Conservation (phyloP, 1,139 yeast genomes). For the Zygosaccharomyces sapae region DNA sequence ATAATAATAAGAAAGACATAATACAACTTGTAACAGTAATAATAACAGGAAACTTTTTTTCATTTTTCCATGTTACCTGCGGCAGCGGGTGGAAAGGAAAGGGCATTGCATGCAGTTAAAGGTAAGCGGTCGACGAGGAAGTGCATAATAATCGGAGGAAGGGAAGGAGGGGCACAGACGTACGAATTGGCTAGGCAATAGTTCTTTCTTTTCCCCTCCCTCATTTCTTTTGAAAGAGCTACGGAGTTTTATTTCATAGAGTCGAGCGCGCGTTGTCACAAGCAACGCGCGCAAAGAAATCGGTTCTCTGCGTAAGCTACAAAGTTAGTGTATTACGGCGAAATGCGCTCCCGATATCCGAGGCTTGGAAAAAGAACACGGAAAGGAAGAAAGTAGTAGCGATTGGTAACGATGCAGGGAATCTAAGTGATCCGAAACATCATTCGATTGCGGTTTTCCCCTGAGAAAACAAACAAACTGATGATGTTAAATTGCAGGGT, state of each 20-base stretch:
- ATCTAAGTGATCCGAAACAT: not conserved
- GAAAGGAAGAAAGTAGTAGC: not conserved
- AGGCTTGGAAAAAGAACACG: not conserved
- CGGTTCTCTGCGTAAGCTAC: not conserved
- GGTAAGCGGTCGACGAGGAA: not conserved
- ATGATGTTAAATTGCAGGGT: too few species aligned
- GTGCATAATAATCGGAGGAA: not conserved
- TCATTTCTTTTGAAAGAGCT: not conserved
- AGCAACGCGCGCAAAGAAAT: not conserved
- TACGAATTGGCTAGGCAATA: not conserved
- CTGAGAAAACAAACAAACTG: too few species aligned
- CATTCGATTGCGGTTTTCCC: too few species aligned
- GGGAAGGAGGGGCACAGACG: not conserved
- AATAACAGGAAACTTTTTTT: too few species aligned
- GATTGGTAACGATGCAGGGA: slow-evolving; percentile 1
- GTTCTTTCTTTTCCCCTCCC: not conserved
- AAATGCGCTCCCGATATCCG: not conserved
- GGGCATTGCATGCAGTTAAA: not conserved
- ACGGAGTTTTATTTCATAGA: not conserved
- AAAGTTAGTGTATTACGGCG: not conserved
- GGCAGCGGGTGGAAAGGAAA: too few species aligned
- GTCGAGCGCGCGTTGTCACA: not conserved
- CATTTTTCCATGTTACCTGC: too few species aligned
- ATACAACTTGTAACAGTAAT: too few species aligned
- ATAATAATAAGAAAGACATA: too few species aligned